These are phyloP conservation scores for Colletotrichum agaves DNA, from an alignment of 2,329 filamentous ascomycete species.

Conservation along the genomic window DNA sequence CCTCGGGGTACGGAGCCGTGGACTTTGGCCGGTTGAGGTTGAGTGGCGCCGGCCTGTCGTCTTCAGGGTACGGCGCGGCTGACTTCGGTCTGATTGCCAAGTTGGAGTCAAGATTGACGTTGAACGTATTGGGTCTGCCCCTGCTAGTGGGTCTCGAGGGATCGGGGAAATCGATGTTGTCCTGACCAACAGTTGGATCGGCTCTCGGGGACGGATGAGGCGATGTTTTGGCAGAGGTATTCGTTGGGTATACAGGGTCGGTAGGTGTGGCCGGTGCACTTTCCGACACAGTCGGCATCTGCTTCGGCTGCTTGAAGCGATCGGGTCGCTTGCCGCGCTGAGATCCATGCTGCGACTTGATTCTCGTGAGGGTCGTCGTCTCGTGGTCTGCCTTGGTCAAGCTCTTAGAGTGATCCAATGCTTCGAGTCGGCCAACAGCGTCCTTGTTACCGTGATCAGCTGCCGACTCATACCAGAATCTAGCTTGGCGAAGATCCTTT, in stretches of 20 bases:
- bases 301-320: conserved; percentile 60
- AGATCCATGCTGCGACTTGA: conserved; percentile 83
- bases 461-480: conserved; percentile 90
- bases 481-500: conserved; percentile 84
- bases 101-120: conserved; percentile 57
- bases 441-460: conserved; percentile 93
- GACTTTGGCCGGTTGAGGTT: conserved; percentile 57
- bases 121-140: conserved; percentile 61
- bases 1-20: conserved; percentile 64
- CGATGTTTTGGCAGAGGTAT: conserved; percentile 49
- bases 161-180: conserved; percentile 58
- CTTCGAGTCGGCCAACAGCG: conserved; percentile 83
- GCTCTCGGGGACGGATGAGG: conserved; percentile 55
- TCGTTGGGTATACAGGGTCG: conserved; percentile 37
- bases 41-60: conserved; percentile 68
- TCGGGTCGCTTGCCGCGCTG: conserved; percentile 71
- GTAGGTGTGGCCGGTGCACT: conserved; percentile 45
- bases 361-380: conserved; percentile 86
- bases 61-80: conserved; percentile 76
- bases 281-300: conserved; percentile 63
- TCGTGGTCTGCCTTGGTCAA: conserved; percentile 94
- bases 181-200: conserved; percentile 51
- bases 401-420: conserved; percentile 83
- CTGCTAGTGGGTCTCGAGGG: conserved; percentile 54
- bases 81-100: conserved; percentile 60